phyloP scores from a whole-genome alignment of 2,329 filamentous ascomycete genomes.

The Cadophora luteo-olivacea region DNA sequence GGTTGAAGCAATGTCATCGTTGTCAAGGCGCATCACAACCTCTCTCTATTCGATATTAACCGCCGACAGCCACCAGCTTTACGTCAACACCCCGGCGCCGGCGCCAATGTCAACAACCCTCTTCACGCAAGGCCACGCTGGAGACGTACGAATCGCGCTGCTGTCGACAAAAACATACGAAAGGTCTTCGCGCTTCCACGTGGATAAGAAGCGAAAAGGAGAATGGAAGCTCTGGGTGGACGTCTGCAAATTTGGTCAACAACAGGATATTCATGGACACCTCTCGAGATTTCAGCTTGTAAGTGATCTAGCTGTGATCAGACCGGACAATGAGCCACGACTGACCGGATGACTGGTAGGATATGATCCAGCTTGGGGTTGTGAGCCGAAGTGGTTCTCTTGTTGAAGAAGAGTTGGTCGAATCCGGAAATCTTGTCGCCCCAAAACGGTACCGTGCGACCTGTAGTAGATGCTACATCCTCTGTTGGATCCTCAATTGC shows the following conservation, averaged over 20 bases:
- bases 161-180: background rate
- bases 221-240: background rate
- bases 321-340: background rate
- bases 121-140: background rate
- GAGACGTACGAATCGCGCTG: background rate
- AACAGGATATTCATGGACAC: background rate
- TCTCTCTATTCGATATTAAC: background rate
- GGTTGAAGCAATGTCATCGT: background rate
- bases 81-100: slow-evolving; percentile 8
- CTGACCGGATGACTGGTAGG: background rate
- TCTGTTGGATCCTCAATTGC: background rate
- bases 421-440: background rate
- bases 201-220: background rate
- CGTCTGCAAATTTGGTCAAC: background rate
- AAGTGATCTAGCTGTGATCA: background rate
- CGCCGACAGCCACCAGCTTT: background rate
- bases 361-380: too few relatives aligned
- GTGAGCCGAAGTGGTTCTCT: background rate
- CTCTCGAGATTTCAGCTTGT: background rate
- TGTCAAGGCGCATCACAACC: background rate
- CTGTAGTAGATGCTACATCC: background rate
- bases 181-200: background rate
- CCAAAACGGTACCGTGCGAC: background rate
- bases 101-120: slow-evolving; percentile 12
- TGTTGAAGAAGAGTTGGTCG: background rate